Evolutionary conservation across 495 filamentous ascomycete genomes (phyloP).

Genomic region (Pseudevernia furfuracea): DNA sequence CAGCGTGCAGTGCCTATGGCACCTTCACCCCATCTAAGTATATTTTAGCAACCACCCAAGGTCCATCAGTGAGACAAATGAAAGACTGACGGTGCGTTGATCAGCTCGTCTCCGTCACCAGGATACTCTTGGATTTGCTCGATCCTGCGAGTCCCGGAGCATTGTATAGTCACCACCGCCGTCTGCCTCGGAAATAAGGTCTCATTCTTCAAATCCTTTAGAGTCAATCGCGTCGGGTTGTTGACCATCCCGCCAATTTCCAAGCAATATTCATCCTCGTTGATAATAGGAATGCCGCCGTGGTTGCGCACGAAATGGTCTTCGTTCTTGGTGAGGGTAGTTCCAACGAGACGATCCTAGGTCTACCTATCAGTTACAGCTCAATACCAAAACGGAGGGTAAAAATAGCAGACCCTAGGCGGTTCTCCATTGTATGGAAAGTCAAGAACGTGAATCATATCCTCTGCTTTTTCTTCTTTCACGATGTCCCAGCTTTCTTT

Average conservation of each 20-base stretch:
- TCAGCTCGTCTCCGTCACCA: constrained; percentile 55
- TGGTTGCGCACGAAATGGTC: constrained; percentile 56
- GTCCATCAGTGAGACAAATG: not conserved
- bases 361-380: not conserved
- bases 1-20: constrained; percentile 55
- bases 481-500: constrained; percentile 48
- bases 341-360: constrained; percentile 32
- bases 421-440: constrained; percentile 60
- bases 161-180: constrained; percentile 50
- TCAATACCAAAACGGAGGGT: constrained; percentile 2
- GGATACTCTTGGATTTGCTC: constrained; percentile 54
- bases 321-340: constrained; percentile 44
- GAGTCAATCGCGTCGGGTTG: constrained; percentile 41
- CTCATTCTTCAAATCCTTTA: constrained; percentile 48
- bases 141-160: constrained; percentile 52
- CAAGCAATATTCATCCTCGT: constrained; percentile 39
- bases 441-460: constrained; percentile 55
- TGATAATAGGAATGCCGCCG: constrained; percentile 50
- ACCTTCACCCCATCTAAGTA: constrained; percentile 43
- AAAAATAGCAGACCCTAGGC: constrained; percentile 29
- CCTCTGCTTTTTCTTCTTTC: constrained; percentile 45
- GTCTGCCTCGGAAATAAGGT: constrained; percentile 42
- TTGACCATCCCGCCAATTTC: constrained; percentile 48
- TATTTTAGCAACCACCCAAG: not conserved
- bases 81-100: constrained; percentile 43